Evolutionary conservation across 2,329 filamentous ascomycete genomes (phyloP).

Genomic region (Onygenales sp.): DNA sequence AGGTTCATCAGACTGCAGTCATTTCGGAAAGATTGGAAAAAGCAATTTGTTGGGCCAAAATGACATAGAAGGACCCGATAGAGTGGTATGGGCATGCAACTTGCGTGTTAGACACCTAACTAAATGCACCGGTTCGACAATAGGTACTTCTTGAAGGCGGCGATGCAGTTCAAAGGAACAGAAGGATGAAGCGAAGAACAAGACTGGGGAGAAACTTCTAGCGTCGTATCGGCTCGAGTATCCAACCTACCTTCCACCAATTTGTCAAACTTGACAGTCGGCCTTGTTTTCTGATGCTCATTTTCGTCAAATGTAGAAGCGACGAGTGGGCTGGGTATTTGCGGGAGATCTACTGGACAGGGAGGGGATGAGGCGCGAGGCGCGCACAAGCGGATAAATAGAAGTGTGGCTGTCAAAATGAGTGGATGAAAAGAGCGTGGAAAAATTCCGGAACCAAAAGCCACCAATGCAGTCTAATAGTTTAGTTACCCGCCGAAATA

Average conservation of each 20-base stretch:
- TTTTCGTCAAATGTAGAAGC: neutral
- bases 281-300: neutral
- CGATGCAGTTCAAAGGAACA: too few species aligned
- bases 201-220: neutral
- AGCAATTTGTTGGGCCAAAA: neutral
- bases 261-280: neutral
- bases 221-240: neutral
- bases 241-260: neutral
- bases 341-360: conserved; percentile 9
- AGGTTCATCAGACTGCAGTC: neutral
- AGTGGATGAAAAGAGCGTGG: neutral
- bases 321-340: conserved; percentile 7
- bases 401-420: conserved; percentile 1
- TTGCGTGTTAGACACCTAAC: neutral
- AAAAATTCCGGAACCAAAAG: conserved; percentile 5
- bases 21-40: neutral
- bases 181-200: neutral
- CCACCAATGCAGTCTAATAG: neutral
- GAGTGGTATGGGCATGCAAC: neutral
- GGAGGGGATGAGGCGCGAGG: conserved; percentile 6
- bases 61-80: neutral
- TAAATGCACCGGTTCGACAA: neutral
- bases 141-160: neutral
- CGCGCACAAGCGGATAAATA: conserved; percentile 4
- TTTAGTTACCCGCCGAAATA: neutral